Base-by-base conservation (phyloP, 768 basidiomycete genomes). In the Russula abietina region DNA sequence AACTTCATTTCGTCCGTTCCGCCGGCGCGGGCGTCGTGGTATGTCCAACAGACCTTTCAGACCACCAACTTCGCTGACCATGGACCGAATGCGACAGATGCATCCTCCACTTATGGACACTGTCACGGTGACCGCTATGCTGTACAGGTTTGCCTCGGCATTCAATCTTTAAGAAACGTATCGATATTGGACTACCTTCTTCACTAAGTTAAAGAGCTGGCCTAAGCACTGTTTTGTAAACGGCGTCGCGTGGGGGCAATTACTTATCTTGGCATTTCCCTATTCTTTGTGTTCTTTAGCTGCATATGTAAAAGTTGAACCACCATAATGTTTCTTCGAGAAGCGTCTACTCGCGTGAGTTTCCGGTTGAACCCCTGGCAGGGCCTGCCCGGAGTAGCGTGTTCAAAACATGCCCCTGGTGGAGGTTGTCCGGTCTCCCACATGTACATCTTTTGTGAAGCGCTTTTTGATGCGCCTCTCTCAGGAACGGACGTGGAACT, bases 101-200 rank as follows among this genome's bases (percentile, higher is more conserved):
- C 90, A 91, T 71, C 90, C 89, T 56, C 91, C 91, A 67, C 86
- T 93, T 74, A 93, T 93, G 91, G 89, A 93, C 78, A 85, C 83
- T 50, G 89, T 93, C 64, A 87, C 87, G 30, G 84, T 93, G 68
- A 90, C 90, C 32, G 83, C 84, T 58, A 91, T 92, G 89, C 79
- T 93, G 39, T 91, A 89, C 75, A 86, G 91, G 53, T 89, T 90
- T 73, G 88, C 87, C 68, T 78, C 75, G 62, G 74, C 77, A 36
- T 81, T 78, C 67, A 78, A 78, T 65, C 75, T 80, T 52, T 66
- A 38, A 67, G 55, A 26, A 49, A 46, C 32, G 32, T 51, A 39
- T 51, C 38, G 32, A 50, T 48, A 28, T 59, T 49, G 66, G 56
- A 61, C 55, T 57, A 48, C 52, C 28, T 66, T 46, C 22, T 49